Evolutionary conservation across 2,329 filamentous ascomycete species (phyloP), one percentile per base, ranked within the genome.

Genomic region (Stemphylium beticola): DNA sequence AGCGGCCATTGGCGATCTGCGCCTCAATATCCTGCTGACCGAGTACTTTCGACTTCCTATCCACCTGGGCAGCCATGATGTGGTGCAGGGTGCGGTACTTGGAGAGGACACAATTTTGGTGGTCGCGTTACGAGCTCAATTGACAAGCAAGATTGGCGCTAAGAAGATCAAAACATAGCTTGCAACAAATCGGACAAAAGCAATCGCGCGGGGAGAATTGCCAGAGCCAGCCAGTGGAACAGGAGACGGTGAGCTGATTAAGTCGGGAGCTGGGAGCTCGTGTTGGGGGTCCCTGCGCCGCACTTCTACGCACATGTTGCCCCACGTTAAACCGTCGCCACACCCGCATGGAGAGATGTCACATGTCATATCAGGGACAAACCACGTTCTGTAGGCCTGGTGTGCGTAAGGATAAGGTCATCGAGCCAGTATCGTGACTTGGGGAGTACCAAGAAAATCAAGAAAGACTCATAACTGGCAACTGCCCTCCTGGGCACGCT

Each of bases 1-100:
- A 85, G 53, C 85, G 85, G 4, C 92, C 93, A 53, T 90, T 86
- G 6, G 93, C 91, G 68, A 99, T 97, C 66, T 93, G 78, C 5
- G 83, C 86, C 75, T 97, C 93, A 56, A 96, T 84, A 71, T 91
- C 83, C 55, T 84, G 77, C 59, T 87, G 82, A 55, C 82, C 84
- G 61, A 87, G 76, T 29, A 87, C 50, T 29, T 68, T 74, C 61
- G 82, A 77, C 72, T 82, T 83, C 32, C 75, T 72, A 60, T 66
- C 61, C 37, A 58, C 43, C 45, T 64, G 64, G 17, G 62, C 43
- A 39, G 62, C 66, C 72, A 75, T 75, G 41, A 5, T 40, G 31
- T 74, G 47, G 29, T 34, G 17, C 20, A 34, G 31, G 31, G 36
- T 57, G 64, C 47, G 49, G 51, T 53, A 38, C 32, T 20, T 36